Conservation (phyloP, 805 yeast genomes). For the Nakazawaea wickerhamii region DNA sequence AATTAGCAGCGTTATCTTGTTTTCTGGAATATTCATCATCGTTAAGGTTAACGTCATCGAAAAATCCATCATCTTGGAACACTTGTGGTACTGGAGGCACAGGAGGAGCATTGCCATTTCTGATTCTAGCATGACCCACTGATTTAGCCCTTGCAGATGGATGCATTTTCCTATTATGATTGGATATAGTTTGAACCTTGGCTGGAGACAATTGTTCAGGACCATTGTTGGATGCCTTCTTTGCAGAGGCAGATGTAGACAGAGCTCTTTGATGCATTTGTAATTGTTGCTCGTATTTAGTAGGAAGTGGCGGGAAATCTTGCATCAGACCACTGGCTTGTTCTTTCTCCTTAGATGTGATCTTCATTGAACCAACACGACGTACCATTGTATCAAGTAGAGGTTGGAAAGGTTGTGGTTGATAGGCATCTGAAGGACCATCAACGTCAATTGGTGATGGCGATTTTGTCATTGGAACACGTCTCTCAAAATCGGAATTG, state of each 20-base stretch:
- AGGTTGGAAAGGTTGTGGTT: constrained; percentile 5
- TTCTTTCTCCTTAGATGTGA: constrained; percentile 51
- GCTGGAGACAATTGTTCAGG: neutral
- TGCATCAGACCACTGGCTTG: constrained; percentile 20
- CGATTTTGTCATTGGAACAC: neutral
- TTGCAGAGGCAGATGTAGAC: constrained; percentile 29
- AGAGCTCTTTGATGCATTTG: constrained; percentile 31
- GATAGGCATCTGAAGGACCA: neutral
- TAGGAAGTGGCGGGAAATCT: constrained; percentile 23
- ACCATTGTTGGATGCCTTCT: constrained; percentile 36
- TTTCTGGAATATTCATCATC: constrained; percentile 24
- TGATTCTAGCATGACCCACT: constrained; percentile 65
- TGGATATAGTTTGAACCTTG: constrained; percentile 27
- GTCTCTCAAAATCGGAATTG: constrained; percentile 1
- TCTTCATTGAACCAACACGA: constrained; percentile 56
- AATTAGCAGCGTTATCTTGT: constrained; percentile 18
- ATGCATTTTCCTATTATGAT: constrained; percentile 38
- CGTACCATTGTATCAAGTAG: constrained; percentile 32
- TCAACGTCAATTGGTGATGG: constrained; percentile 7
- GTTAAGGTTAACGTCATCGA: constrained; percentile 50
- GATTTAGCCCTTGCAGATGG: constrained; percentile 89
- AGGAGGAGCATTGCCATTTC: constrained; percentile 18
- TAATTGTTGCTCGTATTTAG: constrained; percentile 19
- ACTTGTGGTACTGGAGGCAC: constrained; percentile 27
- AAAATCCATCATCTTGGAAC: constrained; percentile 44